Percentiles rank a stretch among this genome's conserved stretches.
Evolutionary conservation across 2,329 filamentous ascomycete genomes (phyloP).

Genomic region (Pseudohalonectria lignicola): DNA sequence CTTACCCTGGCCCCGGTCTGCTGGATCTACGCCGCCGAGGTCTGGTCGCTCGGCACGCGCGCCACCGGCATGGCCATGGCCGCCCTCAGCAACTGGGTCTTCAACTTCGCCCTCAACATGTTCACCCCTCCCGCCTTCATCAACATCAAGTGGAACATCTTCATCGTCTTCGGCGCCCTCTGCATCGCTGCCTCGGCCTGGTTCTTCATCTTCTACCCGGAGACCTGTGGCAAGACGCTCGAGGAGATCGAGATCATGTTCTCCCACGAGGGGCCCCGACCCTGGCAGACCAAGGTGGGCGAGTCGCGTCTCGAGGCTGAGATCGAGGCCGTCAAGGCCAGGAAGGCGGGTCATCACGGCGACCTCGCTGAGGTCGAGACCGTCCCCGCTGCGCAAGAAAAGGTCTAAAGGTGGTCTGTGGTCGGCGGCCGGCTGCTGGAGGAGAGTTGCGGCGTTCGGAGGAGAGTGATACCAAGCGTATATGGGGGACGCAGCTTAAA

Average conservation of each 20-base stretch:
- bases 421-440: too few species aligned
- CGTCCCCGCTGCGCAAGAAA: neutral
- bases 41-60: slow-evolving; percentile 50
- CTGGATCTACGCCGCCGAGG: slow-evolving; percentile 57
- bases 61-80: slow-evolving; percentile 48
- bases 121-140: slow-evolving; percentile 47
- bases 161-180: slow-evolving; percentile 26
- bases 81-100: slow-evolving; percentile 35
- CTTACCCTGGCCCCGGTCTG: slow-evolving; percentile 52
- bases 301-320: slow-evolving; percentile 14
- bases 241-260: slow-evolving; percentile 28
- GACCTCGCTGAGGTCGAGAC: slow-evolving; percentile 1
- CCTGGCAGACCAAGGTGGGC: slow-evolving; percentile 26
- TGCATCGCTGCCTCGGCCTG: slow-evolving; percentile 20
- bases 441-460: too few species aligned
- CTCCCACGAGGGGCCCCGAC: slow-evolving; percentile 15
- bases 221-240: slow-evolving; percentile 28
- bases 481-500: too few species aligned
- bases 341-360: slow-evolving; percentile 9
- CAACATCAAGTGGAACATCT: slow-evolving; percentile 44
- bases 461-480: too few species aligned
- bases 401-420: too few species aligned
- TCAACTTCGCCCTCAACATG: slow-evolving; percentile 50
- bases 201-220: slow-evolving; percentile 24
- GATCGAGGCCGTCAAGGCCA: slow-evolving; percentile 14